Evolutionary conservation across 768 basidiomycete species (phyloP).

Genomic region (Rhodotorula sphaerocarpa): DNA sequence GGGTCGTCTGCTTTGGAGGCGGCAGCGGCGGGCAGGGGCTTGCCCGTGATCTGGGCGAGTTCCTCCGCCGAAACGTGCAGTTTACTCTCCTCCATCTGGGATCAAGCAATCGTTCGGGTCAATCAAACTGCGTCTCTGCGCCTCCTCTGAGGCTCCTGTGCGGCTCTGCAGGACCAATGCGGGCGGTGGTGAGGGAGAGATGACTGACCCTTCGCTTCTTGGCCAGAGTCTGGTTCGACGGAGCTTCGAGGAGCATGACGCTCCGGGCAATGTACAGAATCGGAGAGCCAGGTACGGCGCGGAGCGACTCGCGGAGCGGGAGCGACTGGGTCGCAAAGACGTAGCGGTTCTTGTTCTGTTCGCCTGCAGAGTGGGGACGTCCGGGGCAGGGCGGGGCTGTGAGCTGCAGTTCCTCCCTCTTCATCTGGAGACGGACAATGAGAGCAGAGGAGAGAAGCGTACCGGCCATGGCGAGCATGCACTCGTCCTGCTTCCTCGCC

Average conservation of each 20-base stretch:
- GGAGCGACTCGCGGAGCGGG: constrained; percentile 59
- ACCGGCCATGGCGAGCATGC: constrained; percentile 75
- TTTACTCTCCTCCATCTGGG: constrained; percentile 56
- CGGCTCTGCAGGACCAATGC: constrained; percentile 1
- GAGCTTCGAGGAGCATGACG: constrained; percentile 87
- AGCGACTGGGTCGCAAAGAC: constrained; percentile 76
- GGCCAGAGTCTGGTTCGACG: constrained; percentile 64
- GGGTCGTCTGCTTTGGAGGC: neutral
- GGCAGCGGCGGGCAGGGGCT: constrained; percentile 14
- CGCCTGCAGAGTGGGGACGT: constrained; percentile 49
- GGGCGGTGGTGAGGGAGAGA: too few species aligned
- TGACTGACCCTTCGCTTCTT: constrained; percentile 58
- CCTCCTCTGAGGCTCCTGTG: neutral
- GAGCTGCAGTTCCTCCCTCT: too few species aligned
- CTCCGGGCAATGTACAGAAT: constrained; percentile 80
- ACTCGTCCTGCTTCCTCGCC: constrained; percentile 59
- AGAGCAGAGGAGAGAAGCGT: neutral
- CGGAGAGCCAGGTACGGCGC: constrained; percentile 72
- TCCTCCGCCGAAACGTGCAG: constrained; percentile 51
- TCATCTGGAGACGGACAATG: too few species aligned
- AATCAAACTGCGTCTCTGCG: neutral
- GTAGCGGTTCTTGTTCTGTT: constrained; percentile 84
- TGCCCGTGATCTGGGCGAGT: constrained; percentile 27
- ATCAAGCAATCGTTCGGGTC: neutral
- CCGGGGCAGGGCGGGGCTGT: too few species aligned